Conservation (phyloP, 1,139 yeast genomes). For the Geotrichum candidum region DNA sequence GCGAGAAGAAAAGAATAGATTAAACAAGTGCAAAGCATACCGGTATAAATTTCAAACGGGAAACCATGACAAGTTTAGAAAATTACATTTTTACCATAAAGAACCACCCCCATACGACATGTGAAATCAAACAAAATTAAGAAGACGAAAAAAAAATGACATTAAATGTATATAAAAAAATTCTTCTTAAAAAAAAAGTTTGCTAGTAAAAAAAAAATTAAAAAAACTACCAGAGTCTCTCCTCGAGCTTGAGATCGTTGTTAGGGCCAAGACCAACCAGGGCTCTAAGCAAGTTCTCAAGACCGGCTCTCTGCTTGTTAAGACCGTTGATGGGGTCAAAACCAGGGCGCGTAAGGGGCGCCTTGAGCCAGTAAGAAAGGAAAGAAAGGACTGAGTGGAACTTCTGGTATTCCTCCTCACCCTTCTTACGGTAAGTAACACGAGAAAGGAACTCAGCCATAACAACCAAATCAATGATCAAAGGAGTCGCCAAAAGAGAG, state of each 20-base stretch:
- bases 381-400: conserved; percentile 84
- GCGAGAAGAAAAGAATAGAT: too few relatives aligned
- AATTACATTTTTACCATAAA: too few relatives aligned
- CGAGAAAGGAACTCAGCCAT: conserved; percentile 87
- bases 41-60: too few relatives aligned
- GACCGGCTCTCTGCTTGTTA: conserved; percentile 88
- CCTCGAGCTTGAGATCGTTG: conserved; percentile 91
- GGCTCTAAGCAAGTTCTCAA: conserved; percentile 85
- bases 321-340: conserved; percentile 87
- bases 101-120: too few relatives aligned
- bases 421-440: conserved; percentile 63
- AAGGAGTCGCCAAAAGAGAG: conserved; percentile 88
- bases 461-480: conserved; percentile 84
- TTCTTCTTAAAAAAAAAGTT: background rate
- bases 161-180: too few relatives aligned
- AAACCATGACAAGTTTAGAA: too few relatives aligned
- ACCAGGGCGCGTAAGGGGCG: conserved; percentile 89
- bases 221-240: conserved; percentile 50
- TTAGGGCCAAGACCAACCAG: conserved; percentile 85
- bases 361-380: conserved; percentile 93
- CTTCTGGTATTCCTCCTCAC: conserved; percentile 47
- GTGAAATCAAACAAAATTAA: too few relatives aligned
- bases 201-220: background rate
- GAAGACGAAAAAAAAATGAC: too few relatives aligned
- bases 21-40: too few relatives aligned